Evolutionary conservation across 2,329 filamentous ascomycete species (phyloP), one percentile per base, ranked within the genome.

Genomic region (Lecanosticta acicola): DNA sequence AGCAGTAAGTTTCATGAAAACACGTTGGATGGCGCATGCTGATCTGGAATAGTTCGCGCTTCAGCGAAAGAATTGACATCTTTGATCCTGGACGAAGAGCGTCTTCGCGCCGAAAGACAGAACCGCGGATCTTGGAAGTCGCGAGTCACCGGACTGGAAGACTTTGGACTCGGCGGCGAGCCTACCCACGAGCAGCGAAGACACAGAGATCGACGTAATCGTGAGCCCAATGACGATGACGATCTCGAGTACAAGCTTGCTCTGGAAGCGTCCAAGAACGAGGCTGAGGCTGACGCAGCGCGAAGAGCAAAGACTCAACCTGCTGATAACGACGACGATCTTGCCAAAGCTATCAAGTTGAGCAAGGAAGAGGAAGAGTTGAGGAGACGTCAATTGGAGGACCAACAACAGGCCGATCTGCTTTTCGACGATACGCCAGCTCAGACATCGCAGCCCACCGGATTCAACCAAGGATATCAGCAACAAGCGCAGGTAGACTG

Each of bases 111-210:
- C 53, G 93, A 98, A 72, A 83, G 93, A 62, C 87, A 81, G 60
- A 93, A 97, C 66, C 81, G 93, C 46, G 94, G 89, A 66, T 81
- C 86, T 2, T 98, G 93, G 93, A 98, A 98, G 70, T 94, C 90
- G 42, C 85, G 93, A 49, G 93, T 98, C 29, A 89, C 84, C 24
- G 93, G 93, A 16, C 82, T 97, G 35, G 93, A 97, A 55, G 55
- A 55, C 21, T 54, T 54, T 26, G 53, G 54, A 13, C 59, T 70
- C 43, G 68, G 67, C 20, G 69, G 68, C 35, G 65, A 44, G 74
- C 51, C 53, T 4, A 50, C 44, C 16, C 43, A 41, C 24, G 51
- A 55, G 32, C 53, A 54, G 26, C 52, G 57, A 7, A 73, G 67
- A 32, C 71, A 71, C 26, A 68, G 74, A 47, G 74, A 75, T 39